Conservation (phyloP, 108 stramenopile species). For the Chaetoceros tenuissimus region DNA sequence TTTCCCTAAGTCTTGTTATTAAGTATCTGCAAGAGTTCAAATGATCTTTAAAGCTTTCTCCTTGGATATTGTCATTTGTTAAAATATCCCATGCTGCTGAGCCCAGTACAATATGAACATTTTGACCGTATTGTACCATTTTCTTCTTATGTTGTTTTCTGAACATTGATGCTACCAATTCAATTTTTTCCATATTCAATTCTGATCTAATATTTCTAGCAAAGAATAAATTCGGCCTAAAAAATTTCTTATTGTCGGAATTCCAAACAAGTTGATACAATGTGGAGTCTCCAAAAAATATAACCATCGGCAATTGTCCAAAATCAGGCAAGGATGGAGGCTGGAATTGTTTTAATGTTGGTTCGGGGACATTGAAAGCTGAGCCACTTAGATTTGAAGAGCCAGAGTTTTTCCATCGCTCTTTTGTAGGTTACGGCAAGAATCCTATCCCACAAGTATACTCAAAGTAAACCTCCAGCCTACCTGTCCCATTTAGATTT, state of each 20-base stretch:
- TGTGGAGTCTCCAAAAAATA: neutral
- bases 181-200: neutral
- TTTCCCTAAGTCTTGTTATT: neutral
- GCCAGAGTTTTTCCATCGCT: constrained; percentile 6
- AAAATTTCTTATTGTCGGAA: neutral
- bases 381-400: neutral
- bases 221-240: neutral
- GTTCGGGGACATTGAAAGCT: neutral
- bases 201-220: neutral
- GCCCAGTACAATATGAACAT: constrained; percentile 9
- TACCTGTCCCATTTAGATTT: neutral
- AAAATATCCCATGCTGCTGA: constrained; percentile 11
- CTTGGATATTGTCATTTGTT: neutral
- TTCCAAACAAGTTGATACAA: neutral
- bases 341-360: constrained; percentile 10
- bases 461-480: constrained; percentile 8
- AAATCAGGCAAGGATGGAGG: neutral
- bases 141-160: neutral
- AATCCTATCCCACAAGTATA: constrained; percentile 20
- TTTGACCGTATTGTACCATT: neutral
- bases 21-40: constrained; percentile 1
- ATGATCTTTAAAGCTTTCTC: neutral
- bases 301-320: neutral
- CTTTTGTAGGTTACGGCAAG: constrained; percentile 1
- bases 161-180: neutral